A percentile compares a stretch with the other conserved stretches of the same genome.
These are phyloP conservation scores for Didymella pomorum DNA, from an alignment of 2,329 filamentous ascomycete species.

Conservation along the genomic window DNA sequence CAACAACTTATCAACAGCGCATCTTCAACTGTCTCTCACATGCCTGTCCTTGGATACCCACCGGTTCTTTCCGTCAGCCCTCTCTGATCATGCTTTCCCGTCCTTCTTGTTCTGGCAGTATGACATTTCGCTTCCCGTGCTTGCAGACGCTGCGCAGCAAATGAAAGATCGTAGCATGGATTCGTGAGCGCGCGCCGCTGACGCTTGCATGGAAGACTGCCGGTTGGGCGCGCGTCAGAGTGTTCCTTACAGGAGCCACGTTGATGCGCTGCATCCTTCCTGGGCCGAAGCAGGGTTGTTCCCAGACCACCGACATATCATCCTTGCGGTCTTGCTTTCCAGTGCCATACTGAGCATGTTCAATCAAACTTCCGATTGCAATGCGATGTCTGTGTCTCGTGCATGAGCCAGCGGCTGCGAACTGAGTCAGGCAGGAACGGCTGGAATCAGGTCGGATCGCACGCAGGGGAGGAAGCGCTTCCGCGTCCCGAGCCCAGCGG, in stretches of 20 bases:
- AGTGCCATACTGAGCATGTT: neutral
- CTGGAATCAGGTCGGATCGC: neutral
- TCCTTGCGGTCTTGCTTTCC: slow-evolving; percentile 1
- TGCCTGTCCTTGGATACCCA: neutral
- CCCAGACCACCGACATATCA: slow-evolving; percentile 1
- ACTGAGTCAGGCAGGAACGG: slow-evolving; percentile 1
- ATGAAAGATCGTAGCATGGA: slow-evolving; percentile 14
- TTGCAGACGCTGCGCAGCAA: slow-evolving; percentile 2
- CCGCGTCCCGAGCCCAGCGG: slow-evolving; percentile 10
- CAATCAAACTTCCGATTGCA: neutral
- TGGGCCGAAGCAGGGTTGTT: slow-evolving; percentile 4
- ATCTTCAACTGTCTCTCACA: neutral
- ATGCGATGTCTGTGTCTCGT: neutral
- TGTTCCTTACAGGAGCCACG: slow-evolving; percentile 37
- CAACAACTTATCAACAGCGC: slow-evolving; percentile 3
- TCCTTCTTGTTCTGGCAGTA: slow-evolving; percentile 3
- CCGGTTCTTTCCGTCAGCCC: neutral
- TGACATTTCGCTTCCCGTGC: slow-evolving; percentile 3
- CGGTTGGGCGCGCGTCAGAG: slow-evolving; percentile 34
- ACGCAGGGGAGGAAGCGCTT: slow-evolving; percentile 7
- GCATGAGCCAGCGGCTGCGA: neutral
- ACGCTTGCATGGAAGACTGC: slow-evolving; percentile 41
- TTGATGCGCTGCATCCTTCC: slow-evolving; percentile 13
- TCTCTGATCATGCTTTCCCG: neutral
- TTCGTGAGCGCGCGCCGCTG: slow-evolving; percentile 23